Evolutionary conservation across 1,139 yeast genomes (phyloP).

Genomic region (Diutina sp.): DNA sequence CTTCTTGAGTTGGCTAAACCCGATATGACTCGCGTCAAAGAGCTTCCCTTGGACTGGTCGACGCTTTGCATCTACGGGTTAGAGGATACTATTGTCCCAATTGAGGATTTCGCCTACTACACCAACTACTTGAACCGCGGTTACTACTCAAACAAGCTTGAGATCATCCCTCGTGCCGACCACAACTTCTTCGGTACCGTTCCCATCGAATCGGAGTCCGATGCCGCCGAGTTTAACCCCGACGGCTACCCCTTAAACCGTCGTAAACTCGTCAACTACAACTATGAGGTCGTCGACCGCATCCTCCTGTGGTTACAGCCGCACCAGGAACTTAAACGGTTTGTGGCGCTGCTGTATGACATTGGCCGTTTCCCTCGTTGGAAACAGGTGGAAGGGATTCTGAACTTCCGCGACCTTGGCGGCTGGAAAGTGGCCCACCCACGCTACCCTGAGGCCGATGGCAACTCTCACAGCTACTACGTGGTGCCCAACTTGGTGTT

Average conservation of each 20-base stretch:
- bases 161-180: conserved; percentile 56
- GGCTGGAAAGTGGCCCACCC: conserved; percentile 46
- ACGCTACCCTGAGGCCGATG: conserved; percentile 9
- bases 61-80: conserved; percentile 66
- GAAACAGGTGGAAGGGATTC: conserved; percentile 42
- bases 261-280: conserved; percentile 41
- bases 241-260: conserved; percentile 28
- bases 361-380: conserved; percentile 30
- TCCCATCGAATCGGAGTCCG: conserved; percentile 17
- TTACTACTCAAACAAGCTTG: conserved; percentile 39
- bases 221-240: conserved; percentile 22
- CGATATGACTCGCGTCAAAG: conserved; percentile 28
- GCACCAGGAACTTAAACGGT: conserved; percentile 38
- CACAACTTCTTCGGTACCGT: conserved; percentile 61
- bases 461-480: conserved; percentile 10
- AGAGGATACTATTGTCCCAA: conserved; percentile 52
- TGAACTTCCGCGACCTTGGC: conserved; percentile 71
- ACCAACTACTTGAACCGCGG: conserved; percentile 44
- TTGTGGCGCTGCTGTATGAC: conserved; percentile 21
- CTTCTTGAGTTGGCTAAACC: conserved; percentile 38
- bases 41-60: conserved; percentile 33
- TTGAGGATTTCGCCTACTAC: conserved; percentile 45
- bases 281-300: conserved; percentile 37
- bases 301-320: conserved; percentile 42
- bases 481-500: conserved; percentile 46